Base-by-base conservation (phyloP, 75 land plant species). In the Pinus taeda region DNA sequence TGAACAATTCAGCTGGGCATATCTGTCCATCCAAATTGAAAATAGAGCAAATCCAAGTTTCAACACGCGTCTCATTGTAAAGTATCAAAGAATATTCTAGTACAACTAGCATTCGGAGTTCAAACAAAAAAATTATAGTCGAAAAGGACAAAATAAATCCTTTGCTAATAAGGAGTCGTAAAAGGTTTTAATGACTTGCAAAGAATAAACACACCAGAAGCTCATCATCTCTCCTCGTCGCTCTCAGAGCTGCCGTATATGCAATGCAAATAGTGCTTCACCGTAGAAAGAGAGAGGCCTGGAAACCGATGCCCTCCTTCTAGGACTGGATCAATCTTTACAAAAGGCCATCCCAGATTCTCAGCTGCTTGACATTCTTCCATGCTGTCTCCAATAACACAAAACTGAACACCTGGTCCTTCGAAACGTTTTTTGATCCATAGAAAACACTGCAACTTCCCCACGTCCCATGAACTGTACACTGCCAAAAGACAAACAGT, bases 401-500 rank as follows among this genome's bases (percentile, higher is more conserved):
- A 95, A 76, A 93, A 95, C 72, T 76, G 90, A 15, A 78, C 73
- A 73, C 74, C 73, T 66, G 82, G 78, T 7, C 79, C 78, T 72
- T 42, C 55, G 42, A 89, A 93, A 42, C 93, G 88, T 74, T 89
- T 84, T 78, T 80, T 81, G 57, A 95, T 88, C 93, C 89, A 86
- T 57, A 75, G 60, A 74, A 93, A 95, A 77, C 98, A 95, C 57
- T 92, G 87, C 0, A 83, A 76, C 74, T 95, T 95, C 20, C 95
- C 98, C 61, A 95, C 91, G 49, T 95, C 95, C 86, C 91, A 85
- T 21, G 98, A 92, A 88, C 98, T 95, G 80, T 95, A 95, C 24
- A 95, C 98, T 95, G 91, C 76, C 71, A 75, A 61, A 71, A 30
- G 15, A 30, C 37, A 65, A 15, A 75, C 56, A 74, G 30, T 37